Evolutionary conservation across 345 rosid genomes (phyloP).

Genomic region (Leavenworthia alabamica): DNA sequence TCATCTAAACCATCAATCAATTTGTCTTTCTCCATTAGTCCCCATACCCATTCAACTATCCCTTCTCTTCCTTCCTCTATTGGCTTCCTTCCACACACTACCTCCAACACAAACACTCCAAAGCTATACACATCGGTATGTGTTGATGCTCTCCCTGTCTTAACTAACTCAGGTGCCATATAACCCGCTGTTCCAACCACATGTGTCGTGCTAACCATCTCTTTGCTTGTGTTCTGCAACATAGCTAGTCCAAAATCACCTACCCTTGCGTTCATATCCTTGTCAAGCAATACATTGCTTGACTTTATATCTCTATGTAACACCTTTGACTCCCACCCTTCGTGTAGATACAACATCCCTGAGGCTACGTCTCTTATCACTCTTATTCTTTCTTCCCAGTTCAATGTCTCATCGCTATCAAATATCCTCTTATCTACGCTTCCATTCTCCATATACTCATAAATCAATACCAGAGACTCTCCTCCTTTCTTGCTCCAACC

Average conservation of each 20-base stretch:
- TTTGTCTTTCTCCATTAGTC: constrained; percentile 30
- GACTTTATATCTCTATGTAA: constrained; percentile 76
- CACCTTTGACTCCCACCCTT: constrained; percentile 74
- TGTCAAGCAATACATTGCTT: constrained; percentile 72
- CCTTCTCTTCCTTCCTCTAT: constrained; percentile 41
- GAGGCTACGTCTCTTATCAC: constrained; percentile 54
- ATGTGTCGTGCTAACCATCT: constrained; percentile 43
- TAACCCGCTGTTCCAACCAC: constrained; percentile 69
- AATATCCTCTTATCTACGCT: constrained; percentile 55
- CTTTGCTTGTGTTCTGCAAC: constrained; percentile 49
- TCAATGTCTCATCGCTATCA: constrained; percentile 35
- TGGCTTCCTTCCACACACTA: constrained; percentile 38
- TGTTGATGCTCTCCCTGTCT: constrained; percentile 39
- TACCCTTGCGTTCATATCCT: constrained; percentile 58
- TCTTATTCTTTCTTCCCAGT: constrained; percentile 45
- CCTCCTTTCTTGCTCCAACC: constrained; percentile 81
- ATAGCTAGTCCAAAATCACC: constrained; percentile 76
- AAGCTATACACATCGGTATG: constrained; percentile 43
- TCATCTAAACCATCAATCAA: constrained; percentile 42
- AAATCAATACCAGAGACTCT: constrained; percentile 55
- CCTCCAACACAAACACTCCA: constrained; percentile 42
- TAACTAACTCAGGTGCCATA: constrained; percentile 60
- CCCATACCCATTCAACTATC: constrained; percentile 36
- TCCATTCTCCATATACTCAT: constrained; percentile 75
- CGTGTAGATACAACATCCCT: constrained; percentile 63